Evolutionary conservation across 2,329 filamentous ascomycete genomes (phyloP), one percentile per base, ranked within the genome.

Genomic region (Celoporthe dispersa): DNA sequence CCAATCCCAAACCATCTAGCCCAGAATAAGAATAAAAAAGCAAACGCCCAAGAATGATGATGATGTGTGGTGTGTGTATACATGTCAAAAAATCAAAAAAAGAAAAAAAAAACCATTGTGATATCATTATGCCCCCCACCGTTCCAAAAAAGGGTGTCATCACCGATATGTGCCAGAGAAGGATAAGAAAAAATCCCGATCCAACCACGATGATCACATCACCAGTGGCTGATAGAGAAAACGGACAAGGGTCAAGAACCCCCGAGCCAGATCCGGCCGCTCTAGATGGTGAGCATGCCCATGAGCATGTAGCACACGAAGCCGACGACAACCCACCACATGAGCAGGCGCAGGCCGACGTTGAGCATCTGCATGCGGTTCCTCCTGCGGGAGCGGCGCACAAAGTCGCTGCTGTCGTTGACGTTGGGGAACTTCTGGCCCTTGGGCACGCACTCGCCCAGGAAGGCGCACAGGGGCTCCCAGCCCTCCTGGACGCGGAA

Each of bases 321-420:
- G 41, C 70, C 70, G 61, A 71, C 62, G 28, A 71, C 39, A 53
- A 71, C 70, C 70, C 70, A 71, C 70, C 70, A 71, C 69, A 75
- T 57, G 48, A 74, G 51, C 71, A 73, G 73, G 25, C 73, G 74
- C 41, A 75, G 61, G 55, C 57, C 33, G 28, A 73, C 70, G 65
- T 75, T 75, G 63, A 72, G 69, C 73, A 75, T 73, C 68, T 75
- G 74, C 71, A 73, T 74, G 66, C 70, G 72, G 73, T 75, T 75
- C 62, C 74, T 70, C 33, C 69, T 69, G 64, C 74, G 73, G 53
- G 70, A 73, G 44, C 74, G 73, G 35, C 62, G 60, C 31, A 75
- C 73, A 66, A 75, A 75, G 61, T 72, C 72, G 5, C 66, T 63
- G 62, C 69, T 72, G 68, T 69, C 71, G 64, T 72, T 72, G 69